Evolutionary conservation across 2,329 filamentous ascomycete genomes (phyloP).

Genomic region (Alternaria viburni): DNA sequence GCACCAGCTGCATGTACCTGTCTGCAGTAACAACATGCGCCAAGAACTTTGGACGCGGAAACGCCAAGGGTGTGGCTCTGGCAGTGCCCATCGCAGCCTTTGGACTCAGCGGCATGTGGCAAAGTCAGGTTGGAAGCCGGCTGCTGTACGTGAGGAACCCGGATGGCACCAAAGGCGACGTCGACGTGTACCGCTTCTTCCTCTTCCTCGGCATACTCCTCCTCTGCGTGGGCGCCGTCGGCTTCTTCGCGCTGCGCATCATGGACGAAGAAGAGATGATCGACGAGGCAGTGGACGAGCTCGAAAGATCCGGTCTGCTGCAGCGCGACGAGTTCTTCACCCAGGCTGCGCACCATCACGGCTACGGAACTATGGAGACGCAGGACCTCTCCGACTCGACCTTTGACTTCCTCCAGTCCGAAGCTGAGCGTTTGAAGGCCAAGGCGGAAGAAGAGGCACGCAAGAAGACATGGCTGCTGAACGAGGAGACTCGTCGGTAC

Average conservation of each 20-base stretch:
- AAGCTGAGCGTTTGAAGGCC: slow-evolving; percentile 54
- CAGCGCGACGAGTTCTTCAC: slow-evolving; percentile 76
- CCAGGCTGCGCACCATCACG: slow-evolving; percentile 59
- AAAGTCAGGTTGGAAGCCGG: slow-evolving; percentile 84
- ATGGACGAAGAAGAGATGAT: slow-evolving; percentile 88
- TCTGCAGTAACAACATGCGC: slow-evolving; percentile 92
- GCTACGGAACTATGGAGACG: slow-evolving; percentile 68
- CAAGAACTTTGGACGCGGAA: slow-evolving; percentile 94
- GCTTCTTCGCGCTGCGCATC: slow-evolving; percentile 75
- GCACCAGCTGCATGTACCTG: slow-evolving; percentile 88
- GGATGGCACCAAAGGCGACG: slow-evolving; percentile 66
- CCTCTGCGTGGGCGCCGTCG: slow-evolving; percentile 72
- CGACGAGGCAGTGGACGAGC: slow-evolving; percentile 84
- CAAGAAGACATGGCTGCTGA: slow-evolving; percentile 90
- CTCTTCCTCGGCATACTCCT: slow-evolving; percentile 80
- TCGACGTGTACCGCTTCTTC: slow-evolving; percentile 85
- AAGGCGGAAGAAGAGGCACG: slow-evolving; percentile 62
- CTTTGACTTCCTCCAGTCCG: slow-evolving; percentile 53
- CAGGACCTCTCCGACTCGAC: slow-evolving; percentile 55
- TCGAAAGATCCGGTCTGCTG: slow-evolving; percentile 86
- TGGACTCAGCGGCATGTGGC: slow-evolving; percentile 93
- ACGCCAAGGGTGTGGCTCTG: slow-evolving; percentile 85
- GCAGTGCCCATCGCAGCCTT: slow-evolving; percentile 91
- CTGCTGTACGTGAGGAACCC: slow-evolving; percentile 73
- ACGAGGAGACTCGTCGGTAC: slow-evolving; percentile 87